Percentiles rank a stretch among this genome's conserved stretches.
Evolutionary conservation across 2,329 filamentous ascomycete genomes (phyloP).

Genomic region (Pseudogymnoascus sp.): DNA sequence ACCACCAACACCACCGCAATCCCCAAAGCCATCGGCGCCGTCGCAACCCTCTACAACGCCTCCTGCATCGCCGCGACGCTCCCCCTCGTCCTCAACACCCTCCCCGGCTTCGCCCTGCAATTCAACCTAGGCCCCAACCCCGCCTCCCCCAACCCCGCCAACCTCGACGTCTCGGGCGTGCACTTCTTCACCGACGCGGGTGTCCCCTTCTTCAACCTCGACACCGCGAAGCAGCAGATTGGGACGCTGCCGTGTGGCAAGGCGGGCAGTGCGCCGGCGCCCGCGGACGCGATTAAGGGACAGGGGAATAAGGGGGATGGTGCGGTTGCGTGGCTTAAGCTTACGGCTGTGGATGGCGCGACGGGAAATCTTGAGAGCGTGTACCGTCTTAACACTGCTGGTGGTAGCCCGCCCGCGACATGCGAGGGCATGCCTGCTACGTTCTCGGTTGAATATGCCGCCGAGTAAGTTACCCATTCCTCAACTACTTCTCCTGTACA

Average conservation of each 20-base stretch:
- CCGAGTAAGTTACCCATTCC: constrained; percentile 60
- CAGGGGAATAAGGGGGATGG: constrained; percentile 49
- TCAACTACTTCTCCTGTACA: background rate
- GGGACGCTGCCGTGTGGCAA: constrained; percentile 58
- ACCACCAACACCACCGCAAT: constrained; percentile 47
- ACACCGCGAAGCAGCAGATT: constrained; percentile 46
- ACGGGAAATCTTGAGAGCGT: constrained; percentile 63
- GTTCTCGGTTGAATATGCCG: constrained; percentile 73
- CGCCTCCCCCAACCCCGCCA: constrained; percentile 44
- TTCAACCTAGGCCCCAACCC: constrained; percentile 45
- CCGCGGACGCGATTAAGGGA: constrained; percentile 50
- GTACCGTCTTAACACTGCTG: constrained; percentile 77
- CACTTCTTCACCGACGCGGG: constrained; percentile 70
- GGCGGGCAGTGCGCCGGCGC: constrained; percentile 52
- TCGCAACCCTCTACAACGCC: constrained; percentile 81
- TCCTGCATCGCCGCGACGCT: constrained; percentile 67
- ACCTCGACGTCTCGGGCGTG: constrained; percentile 60
- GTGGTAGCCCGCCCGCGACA: constrained; percentile 65
- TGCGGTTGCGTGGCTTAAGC: constrained; percentile 74
- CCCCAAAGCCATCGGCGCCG: constrained; percentile 62
- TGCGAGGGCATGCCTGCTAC: constrained; percentile 56
- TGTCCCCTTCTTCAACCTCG: constrained; percentile 74
- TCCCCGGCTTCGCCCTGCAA: constrained; percentile 61
- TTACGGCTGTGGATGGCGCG: constrained; percentile 47
- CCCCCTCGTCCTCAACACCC: constrained; percentile 54